A percentile compares a stretch with the other conserved stretches of the same genome.
Conservation (phyloP, 192 early-diverging fungal genomes). For the Oehlia diaphana region DNA sequence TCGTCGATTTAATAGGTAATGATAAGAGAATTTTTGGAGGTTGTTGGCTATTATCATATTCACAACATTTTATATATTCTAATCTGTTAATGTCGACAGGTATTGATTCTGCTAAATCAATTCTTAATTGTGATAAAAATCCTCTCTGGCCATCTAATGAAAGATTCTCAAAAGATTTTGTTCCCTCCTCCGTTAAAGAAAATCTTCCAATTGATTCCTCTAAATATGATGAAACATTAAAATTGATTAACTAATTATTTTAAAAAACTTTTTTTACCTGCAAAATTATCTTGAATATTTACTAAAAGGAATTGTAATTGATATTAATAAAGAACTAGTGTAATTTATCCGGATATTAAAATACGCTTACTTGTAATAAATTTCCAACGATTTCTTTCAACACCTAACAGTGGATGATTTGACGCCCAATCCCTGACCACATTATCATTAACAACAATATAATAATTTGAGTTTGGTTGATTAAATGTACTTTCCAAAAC, state of each 20-base stretch:
- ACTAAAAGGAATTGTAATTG: not conserved
- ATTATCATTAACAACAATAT: not conserved
- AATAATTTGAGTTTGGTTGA: constrained; percentile 1
- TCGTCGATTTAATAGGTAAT: not conserved
- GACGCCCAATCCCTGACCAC: not conserved
- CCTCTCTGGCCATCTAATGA: not conserved
- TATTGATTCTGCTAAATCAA: not conserved
- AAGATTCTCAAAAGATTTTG: not conserved
- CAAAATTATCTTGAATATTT: not conserved
- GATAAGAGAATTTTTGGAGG: not conserved
- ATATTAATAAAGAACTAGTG: not conserved
- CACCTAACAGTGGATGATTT: not conserved
- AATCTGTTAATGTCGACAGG: not conserved
- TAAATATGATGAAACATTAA: not conserved
- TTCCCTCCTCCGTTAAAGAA: not conserved
- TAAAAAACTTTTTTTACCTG: not conserved
- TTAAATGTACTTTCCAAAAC: constrained; percentile 19
- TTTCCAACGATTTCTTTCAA: not conserved
- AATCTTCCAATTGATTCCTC: not conserved
- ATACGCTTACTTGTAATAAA: not conserved
- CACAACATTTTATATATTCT: not conserved
- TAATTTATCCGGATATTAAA: not conserved
- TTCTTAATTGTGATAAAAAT: not conserved
- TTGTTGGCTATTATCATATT: not conserved
- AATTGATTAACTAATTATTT: too few species aligned